Percentiles rank a stretch among this genome's conserved stretches.
phyloP scores from a whole-genome alignment of 2,329 filamentous ascomycete species.

The Fusarium anguioides region DNA sequence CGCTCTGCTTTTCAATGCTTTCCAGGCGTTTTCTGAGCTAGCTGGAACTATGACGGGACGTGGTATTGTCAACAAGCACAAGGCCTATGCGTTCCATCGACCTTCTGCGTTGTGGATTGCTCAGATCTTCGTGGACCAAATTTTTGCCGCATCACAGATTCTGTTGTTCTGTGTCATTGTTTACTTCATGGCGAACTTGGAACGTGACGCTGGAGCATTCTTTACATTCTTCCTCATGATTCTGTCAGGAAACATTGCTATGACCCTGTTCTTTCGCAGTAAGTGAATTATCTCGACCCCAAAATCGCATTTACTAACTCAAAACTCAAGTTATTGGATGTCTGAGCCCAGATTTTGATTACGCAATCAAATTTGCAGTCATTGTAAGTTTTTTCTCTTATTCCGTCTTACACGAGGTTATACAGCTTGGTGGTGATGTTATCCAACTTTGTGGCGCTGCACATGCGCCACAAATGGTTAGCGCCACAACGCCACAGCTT shows the following conservation, averaged over 20 bases:
- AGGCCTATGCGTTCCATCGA: conserved; percentile 83
- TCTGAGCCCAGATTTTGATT: conserved; percentile 83
- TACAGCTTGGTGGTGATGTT: too few relatives aligned
- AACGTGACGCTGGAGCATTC: conserved; percentile 77
- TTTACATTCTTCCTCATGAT: conserved; percentile 81
- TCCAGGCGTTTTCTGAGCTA: conserved; percentile 84
- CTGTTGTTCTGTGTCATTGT: conserved; percentile 79
- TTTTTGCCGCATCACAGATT: conserved; percentile 77
- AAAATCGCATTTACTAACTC: too few relatives aligned
- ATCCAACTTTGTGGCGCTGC: too few relatives aligned
- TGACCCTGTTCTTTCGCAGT: conserved; percentile 83
- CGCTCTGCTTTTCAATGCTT: conserved; percentile 85
- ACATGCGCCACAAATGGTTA: too few relatives aligned
- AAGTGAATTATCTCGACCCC: too few relatives aligned
- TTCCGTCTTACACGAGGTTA: background rate
- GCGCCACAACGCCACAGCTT: too few relatives aligned
- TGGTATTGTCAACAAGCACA: conserved; percentile 84
- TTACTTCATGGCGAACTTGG: conserved; percentile 81
- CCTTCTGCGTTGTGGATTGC: conserved; percentile 86
- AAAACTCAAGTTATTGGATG: conserved; percentile 81
- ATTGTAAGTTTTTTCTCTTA: conserved; percentile 57
- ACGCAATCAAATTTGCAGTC: conserved; percentile 84
- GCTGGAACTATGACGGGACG: conserved; percentile 80
- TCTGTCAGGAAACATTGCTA: conserved; percentile 74
- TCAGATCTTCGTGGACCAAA: conserved; percentile 81